A percentile compares a stretch with the other conserved stretches of the same genome.
These are phyloP conservation scores for Leccinum holopus DNA, from an alignment of 1,284 basidiomycete species.

Conservation along the genomic window DNA sequence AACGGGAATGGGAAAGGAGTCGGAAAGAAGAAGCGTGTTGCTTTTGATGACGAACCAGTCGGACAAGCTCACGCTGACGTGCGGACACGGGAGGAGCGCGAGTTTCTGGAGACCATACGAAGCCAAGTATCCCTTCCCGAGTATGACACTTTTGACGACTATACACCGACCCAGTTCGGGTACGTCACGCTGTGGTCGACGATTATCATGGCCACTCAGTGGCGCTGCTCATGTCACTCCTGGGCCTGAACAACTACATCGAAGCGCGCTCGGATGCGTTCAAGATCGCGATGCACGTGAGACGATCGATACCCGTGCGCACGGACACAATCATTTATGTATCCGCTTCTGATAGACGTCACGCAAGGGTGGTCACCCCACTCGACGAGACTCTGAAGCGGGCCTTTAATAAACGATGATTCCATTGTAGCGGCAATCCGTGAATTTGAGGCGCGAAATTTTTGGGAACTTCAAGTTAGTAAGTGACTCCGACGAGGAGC, in stretches of 20 bases:
- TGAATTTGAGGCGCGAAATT: too few relatives aligned
- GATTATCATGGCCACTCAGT: too few relatives aligned
- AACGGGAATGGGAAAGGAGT: slow-evolving; percentile 31
- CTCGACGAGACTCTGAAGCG: too few relatives aligned
- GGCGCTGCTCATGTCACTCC: slow-evolving; percentile 58
- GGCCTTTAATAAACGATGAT: too few relatives aligned
- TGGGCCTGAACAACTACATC: slow-evolving; percentile 77
- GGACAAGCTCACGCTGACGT: slow-evolving; percentile 43
- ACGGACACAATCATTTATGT: slow-evolving; percentile 69
- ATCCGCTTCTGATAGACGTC: too few relatives aligned
- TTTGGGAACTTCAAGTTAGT: too few relatives aligned
- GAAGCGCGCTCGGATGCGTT: slow-evolving; percentile 93
- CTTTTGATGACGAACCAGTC: slow-evolving; percentile 60
- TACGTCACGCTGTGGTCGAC: too few relatives aligned
- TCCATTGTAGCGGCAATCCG: too few relatives aligned
- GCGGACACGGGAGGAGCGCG: slow-evolving; percentile 61
- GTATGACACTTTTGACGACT: slow-evolving; percentile 60
- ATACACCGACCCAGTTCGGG: too few relatives aligned
- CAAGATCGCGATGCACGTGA: slow-evolving; percentile 74
- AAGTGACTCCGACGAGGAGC: too few relatives aligned
- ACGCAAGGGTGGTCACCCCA: too few relatives aligned
- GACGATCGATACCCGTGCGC: slow-evolving; percentile 82
- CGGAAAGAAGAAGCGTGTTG: slow-evolving; percentile 64
- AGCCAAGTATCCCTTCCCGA: slow-evolving; percentile 78
- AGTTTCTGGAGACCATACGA: slow-evolving; percentile 76